Base-by-base conservation (phyloP, 805 yeast species). In the Candida peoriensis region DNA sequence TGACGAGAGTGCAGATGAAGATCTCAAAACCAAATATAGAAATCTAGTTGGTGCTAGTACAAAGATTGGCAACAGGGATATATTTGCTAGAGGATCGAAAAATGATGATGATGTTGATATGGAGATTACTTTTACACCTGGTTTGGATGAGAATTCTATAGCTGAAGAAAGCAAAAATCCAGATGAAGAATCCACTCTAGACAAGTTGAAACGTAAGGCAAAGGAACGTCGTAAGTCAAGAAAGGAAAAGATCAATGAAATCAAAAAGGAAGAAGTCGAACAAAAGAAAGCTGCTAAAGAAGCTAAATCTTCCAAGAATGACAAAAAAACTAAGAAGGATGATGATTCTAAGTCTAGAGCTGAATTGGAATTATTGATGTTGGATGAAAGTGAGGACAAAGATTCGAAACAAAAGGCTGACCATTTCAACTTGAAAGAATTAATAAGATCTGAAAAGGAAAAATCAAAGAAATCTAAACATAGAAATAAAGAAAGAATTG, bases 111-210 rank as follows among this genome's bases (percentile, higher is more conserved):
- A 78, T 31, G 81, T 84, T 20, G 96, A 88, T 52, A 84, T 93
- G 87, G 97, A 93, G 57, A 85, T 93, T 48, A 88, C 97, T 0
- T 93, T 93, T 60, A 87, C 89, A 24, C 96, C 97, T 2, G 97
- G 86, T 4, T 61, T 88, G 34, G 72, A 71, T 29, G 76, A 68
- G 20, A 62, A 54, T 15, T 62, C 52, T 25, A 61, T 50, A 3
- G 45, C 37, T 15, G 46, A 30, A 18, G 39, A 40, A 9, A 5
- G 24, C 16, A 42, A 61, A 32, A 59, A 52, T 24, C 67, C 52
- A 18, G 76, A 64, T 12, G 64, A 81, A 33, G 86, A 84, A 52
- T 67, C 80, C 8, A 80, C 96, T 0, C 76, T 93, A 32, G 89
- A 81, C 25, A 81, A 78, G 47, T 75, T 88, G 52, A 80, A 74